Evolutionary conservation across 345 rosid species (phyloP), one percentile per base, ranked within the genome.

Genomic region (Carallia brachiata): DNA sequence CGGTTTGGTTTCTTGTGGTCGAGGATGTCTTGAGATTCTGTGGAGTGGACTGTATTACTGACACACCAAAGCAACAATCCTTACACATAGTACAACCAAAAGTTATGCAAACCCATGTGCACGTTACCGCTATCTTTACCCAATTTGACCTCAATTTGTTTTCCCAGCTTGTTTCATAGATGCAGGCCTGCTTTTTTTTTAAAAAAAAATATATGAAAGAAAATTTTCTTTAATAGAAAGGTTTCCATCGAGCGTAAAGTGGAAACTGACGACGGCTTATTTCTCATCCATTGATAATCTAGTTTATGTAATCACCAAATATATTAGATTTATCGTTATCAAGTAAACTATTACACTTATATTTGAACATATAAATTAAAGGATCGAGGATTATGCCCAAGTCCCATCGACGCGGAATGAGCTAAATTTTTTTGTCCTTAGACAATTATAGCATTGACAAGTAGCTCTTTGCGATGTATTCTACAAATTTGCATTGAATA

Each of bases 1-100:
- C 31, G 40, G 40, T 78, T 82, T 80, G 79, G 66, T 68, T 65
- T 63, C 48, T 69, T 60, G 34, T 80, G 55, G 59, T 64, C 66
- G 81, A 69, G 39, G 73, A 62, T 66, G 17, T 12, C 75, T 70
- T 75, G 75, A 52, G 85, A 84, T 68, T 77, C 84, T 69, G 61
- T 50, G 71, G 52, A n/a, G 57, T 60, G 58, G 34, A 30, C 50
- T 10, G 50, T 2, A 16, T 9, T 1, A 32, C 54, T 68, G 50
- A 18, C 56, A 27, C 39, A 55, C 13, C 13, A 31, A 12, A 60
- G 64, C 54, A 61, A 66, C 15, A 61, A 64, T 16, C 52, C 23
- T 15, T 50, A 63, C 70, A 31, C 44, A 54, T 32, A 6, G 75
- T 52, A 59, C 56, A 58, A 30, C 75, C 69, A 73, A 58, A 50